Evolutionary conservation across 2,329 filamentous ascomycete genomes (phyloP), one percentile per base, ranked within the genome.

Genomic region (Aschersonia sp.): DNA sequence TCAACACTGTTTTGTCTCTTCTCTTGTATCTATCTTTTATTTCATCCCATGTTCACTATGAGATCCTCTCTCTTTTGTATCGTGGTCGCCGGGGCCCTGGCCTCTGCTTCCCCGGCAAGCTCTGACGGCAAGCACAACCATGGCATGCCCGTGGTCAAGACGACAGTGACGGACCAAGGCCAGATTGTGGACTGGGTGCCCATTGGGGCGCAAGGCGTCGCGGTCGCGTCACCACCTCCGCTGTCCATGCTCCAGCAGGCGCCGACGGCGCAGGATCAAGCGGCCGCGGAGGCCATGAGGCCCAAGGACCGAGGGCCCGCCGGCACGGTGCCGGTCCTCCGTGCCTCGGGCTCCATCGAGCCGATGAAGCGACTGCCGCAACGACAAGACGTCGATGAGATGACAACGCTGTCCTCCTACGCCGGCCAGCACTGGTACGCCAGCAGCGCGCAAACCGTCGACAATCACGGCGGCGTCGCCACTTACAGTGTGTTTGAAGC

Each of bases 341-440:
- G 54, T 10, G 40, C 41, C 44, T 43, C 41, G n/a, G 45, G 47
- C 20, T 43, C 48, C 6, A 47, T 46, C 2, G 35, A 31, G 29
- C 53, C 53, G 4, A 29, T 32, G n/a, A 56, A 55, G 46, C 46
- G 35, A 35, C 49, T 51, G 9, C 53, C 50, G 5, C 30, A 9
- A 30, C n/a, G 9, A 45, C 43, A 31, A 12, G 40, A 9, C 40
- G 12, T 12, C 40, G n/a, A 51, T n/a, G 20, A 41, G n/a, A 10
- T 46, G 4, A 9, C 40, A 28, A 31, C 35, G 3, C 3, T 12
- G 12, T n/a, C 43, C n/a, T 48, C 49, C 29, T 44, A 51, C 20
- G 47, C 47, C 5, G 53, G 53, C 12, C 30, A 44, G 42, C 54
- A 55, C 40, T 55, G 53, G 54, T 56, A 54, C 42, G 51, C 54